Evolutionary conservation across 208 protist genomes (phyloP).

Genomic region (Leishmania major): DNA sequence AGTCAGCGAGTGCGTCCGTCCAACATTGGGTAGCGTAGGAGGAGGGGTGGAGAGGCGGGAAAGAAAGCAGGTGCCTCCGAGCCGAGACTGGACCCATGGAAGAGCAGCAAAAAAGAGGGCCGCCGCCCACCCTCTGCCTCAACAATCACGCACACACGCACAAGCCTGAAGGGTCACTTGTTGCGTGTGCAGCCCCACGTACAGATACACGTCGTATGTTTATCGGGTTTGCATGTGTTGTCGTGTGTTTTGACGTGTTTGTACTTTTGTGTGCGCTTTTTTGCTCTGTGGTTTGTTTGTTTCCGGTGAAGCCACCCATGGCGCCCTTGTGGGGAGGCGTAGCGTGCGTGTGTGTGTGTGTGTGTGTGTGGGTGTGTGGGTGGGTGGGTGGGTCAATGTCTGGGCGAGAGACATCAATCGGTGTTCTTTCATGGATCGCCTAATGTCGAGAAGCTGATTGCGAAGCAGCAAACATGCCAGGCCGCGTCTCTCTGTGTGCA

Average conservation of each 20-base stretch:
- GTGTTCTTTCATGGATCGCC: not conserved
- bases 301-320: not conserved
- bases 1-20: not conserved
- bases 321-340: not conserved
- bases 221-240: not conserved
- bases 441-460: not conserved
- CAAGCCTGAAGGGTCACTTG: not conserved
- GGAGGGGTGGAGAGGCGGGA: not conserved
- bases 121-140: not conserved
- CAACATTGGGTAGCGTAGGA: not conserved
- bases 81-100: not conserved
- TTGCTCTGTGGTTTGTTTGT: not conserved
- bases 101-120: not conserved
- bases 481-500: not conserved
- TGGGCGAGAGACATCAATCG: not conserved
- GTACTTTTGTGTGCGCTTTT: not conserved
- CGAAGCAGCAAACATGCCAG: not conserved
- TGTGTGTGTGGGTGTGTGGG: not conserved
- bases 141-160: not conserved
- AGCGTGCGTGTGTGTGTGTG: not conserved
- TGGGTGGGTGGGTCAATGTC: not conserved
- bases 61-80: not conserved
- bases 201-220: too few species aligned
- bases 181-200: not conserved
- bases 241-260: not conserved